A percentile compares a stretch with the other conserved stretches of the same genome.
phyloP scores from a whole-genome alignment of 768 basidiomycete genomes.

The Tricholoma terreum region DNA sequence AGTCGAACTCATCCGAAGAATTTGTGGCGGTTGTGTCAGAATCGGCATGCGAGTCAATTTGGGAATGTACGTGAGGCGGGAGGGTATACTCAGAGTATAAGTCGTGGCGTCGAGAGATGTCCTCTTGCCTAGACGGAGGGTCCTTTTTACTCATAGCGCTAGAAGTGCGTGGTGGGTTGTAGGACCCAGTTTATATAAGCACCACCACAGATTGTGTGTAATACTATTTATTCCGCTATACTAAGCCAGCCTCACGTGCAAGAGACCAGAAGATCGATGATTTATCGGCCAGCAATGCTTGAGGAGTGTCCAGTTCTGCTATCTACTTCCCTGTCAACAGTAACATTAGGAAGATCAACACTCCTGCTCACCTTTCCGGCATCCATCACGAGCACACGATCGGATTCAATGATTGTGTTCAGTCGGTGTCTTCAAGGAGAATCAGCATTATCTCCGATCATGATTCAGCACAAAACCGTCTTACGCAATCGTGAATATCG shows the following conservation, averaged over 20 bases:
- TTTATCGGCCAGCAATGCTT: slow-evolving; percentile 54
- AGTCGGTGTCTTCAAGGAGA: slow-evolving; percentile 56
- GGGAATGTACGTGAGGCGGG: no score
- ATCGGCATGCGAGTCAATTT: no score
- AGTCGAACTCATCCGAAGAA: no score
- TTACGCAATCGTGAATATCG: slow-evolving; percentile 85
- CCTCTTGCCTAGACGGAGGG: no score
- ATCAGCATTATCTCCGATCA: not conserved
- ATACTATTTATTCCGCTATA: not conserved
- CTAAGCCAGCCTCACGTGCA: slow-evolving; percentile 61
- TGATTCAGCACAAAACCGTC: slow-evolving; percentile 20
- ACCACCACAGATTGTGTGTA: no score
- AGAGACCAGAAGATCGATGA: slow-evolving; percentile 60
- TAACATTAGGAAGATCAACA: not conserved
- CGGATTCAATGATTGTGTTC: slow-evolving; percentile 82
- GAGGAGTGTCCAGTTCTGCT: slow-evolving; percentile 78
- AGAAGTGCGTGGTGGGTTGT: no score
- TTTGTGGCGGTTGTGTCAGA: no score
- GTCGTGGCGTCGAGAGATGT: no score
- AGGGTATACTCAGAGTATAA: no score
- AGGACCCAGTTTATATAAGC: no score
- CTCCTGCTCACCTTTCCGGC: slow-evolving; percentile 54
- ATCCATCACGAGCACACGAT: slow-evolving; percentile 79
- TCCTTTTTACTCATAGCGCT: no score
- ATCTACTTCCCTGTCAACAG: slow-evolving; percentile 34